Conservation (phyloP, 75 land plant species). For the Gnetum montanum region DNA sequence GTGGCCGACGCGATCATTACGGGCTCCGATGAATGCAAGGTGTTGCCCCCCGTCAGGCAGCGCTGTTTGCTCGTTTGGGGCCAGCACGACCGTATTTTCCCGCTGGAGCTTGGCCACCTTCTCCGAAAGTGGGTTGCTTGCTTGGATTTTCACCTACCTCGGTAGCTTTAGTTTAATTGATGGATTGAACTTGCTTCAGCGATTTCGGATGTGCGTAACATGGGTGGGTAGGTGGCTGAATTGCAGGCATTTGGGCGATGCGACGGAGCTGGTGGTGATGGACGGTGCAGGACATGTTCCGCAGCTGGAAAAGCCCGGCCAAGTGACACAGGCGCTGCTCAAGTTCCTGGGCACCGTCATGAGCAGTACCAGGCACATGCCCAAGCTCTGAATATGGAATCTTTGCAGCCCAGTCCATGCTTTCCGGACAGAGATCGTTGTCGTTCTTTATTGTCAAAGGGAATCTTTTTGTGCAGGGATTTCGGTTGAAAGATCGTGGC, state of each 20-base stretch:
- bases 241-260: slow-evolving; percentile 59
- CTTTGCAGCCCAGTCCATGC: too few relatives aligned
- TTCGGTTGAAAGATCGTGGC: too few relatives aligned
- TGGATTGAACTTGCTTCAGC: neutral
- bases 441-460: too few relatives aligned
- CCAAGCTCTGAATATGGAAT: too few relatives aligned
- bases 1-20: neutral
- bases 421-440: too few relatives aligned
- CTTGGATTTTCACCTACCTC: neutral
- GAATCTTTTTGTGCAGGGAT: too few relatives aligned
- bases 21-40: neutral
- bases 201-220: neutral
- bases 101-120: slow-evolving; percentile 48
- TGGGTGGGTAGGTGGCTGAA: neutral
- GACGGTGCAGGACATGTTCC: slow-evolving; percentile 66
- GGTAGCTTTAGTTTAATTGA: neutral
- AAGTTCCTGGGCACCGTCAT: too few relatives aligned
- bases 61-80: slow-evolving; percentile 54
- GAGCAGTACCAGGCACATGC: too few relatives aligned
- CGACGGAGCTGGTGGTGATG: slow-evolving; percentile 45
- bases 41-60: neutral
- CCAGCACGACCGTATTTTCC: slow-evolving; percentile 62
- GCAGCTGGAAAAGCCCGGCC: slow-evolving; percentile 53
- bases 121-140: slow-evolving; percentile 30
- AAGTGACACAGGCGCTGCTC: slow-evolving; percentile 33